Percentiles rank a stretch among this genome's conserved stretches.
These are phyloP conservation scores for Chaetomium fimeti DNA, from an alignment of 495 filamentous ascomycete species.

Conservation along the genomic window DNA sequence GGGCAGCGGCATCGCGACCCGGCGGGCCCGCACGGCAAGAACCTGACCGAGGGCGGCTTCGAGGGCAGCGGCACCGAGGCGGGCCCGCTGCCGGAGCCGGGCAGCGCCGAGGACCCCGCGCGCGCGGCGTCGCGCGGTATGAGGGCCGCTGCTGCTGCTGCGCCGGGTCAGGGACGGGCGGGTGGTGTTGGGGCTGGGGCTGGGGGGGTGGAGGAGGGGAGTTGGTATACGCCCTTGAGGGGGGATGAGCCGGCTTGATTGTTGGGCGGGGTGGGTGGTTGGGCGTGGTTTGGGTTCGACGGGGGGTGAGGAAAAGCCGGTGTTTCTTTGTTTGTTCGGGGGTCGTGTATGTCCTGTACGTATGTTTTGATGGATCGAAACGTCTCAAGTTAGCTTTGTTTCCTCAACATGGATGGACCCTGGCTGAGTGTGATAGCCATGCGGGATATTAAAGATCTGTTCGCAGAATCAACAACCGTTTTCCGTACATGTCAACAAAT, in stretches of 20 bases:
- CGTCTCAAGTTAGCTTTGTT: too few relatives aligned
- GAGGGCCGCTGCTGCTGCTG: background rate
- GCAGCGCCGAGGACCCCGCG: slow-evolving; percentile 41
- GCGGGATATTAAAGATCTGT: too few relatives aligned
- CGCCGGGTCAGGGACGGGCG: too few relatives aligned
- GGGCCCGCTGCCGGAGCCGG: slow-evolving; percentile 38
- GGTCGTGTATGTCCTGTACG: too few relatives aligned
- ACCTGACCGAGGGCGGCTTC: slow-evolving; percentile 40
- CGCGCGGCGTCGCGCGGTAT: slow-evolving; percentile 31
- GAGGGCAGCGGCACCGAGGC: slow-evolving; percentile 36
- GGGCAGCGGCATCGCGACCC: slow-evolving; percentile 25
- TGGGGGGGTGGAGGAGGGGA: slow-evolving; percentile 15
- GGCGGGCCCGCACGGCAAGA: slow-evolving; percentile 43
- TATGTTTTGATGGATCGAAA: too few relatives aligned
- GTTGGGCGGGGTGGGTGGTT: background rate
- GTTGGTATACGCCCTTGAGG: slow-evolving; percentile 28
- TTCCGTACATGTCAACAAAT: too few relatives aligned
- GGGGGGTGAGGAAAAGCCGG: background rate
- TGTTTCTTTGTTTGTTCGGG: too few relatives aligned
- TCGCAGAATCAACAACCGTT: too few relatives aligned
- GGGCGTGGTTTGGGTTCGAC: background rate
- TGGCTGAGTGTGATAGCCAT: too few relatives aligned
- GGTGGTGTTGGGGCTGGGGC: background rate
- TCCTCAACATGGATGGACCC: too few relatives aligned
- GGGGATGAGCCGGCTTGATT: slow-evolving; percentile 23